phyloP scores from a whole-genome alignment of 371 early-diverging fungal genomes.

The Mucor mucedo region DNA sequence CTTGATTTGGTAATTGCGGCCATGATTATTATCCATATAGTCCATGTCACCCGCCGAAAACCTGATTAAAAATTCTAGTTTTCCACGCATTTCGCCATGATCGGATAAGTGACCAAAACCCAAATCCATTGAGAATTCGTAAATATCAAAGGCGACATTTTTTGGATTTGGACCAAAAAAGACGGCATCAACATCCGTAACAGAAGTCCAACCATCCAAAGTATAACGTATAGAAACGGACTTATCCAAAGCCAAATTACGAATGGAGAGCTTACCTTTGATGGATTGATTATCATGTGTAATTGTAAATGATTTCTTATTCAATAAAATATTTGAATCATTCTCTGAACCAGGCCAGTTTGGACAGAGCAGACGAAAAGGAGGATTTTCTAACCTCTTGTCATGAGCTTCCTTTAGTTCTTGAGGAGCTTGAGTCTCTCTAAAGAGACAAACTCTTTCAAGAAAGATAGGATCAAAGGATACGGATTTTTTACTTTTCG shows the following conservation, averaged over 20 bases:
- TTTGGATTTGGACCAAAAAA: slow-evolving; percentile 49
- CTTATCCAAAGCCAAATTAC: slow-evolving; percentile 78
- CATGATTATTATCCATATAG: slow-evolving; percentile 79
- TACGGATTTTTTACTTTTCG: slow-evolving; percentile 44
- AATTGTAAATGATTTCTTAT: slow-evolving; percentile 25
- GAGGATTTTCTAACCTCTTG: slow-evolving; percentile 11
- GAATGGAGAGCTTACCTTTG: slow-evolving; percentile 64
- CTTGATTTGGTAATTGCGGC: slow-evolving; percentile 56
- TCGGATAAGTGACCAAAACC: slow-evolving; percentile 20
- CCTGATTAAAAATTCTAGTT: slow-evolving; percentile 23
- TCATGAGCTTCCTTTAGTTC: slow-evolving; percentile 37
- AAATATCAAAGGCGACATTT: slow-evolving; percentile 28
- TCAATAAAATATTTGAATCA: slow-evolving; percentile 24
- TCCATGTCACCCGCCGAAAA: slow-evolving; percentile 60
- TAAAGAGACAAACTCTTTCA: slow-evolving; percentile 55
- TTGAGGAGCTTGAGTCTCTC: slow-evolving; percentile 50
- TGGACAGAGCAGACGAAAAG: slow-evolving; percentile 25
- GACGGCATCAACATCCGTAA: slow-evolving; percentile 56
- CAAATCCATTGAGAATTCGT: slow-evolving; percentile 31
- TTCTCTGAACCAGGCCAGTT: slow-evolving; percentile 20
- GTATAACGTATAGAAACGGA: slow-evolving; percentile 67
- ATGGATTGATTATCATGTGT: slow-evolving; percentile 44
- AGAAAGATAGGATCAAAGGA: slow-evolving; percentile 62
- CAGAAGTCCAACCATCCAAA: slow-evolving; percentile 66
- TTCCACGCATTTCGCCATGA: slow-evolving; percentile 32